Evolutionary conservation across 768 basidiomycete genomes (phyloP), one percentile per base, ranked within the genome.

Genomic region (Termitomyces eurrhizus): DNA sequence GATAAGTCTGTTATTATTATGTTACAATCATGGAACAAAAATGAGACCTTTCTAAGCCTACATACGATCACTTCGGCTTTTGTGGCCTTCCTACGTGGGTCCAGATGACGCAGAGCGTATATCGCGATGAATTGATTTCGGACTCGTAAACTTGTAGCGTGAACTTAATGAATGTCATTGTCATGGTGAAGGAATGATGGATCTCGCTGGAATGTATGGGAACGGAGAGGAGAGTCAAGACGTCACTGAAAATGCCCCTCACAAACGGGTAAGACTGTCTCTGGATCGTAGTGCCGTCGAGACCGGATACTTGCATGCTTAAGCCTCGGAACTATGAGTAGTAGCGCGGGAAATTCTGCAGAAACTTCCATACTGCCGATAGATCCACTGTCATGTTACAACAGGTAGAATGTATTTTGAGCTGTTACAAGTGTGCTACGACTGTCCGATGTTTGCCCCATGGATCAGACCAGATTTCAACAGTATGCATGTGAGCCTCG

Each of bases 391-490:
- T 53, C 41, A 54, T 54, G 52, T 53, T 53, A 16, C 36, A 26
- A 8, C 36, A 54, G 21, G 37, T 54, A 9, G 4, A 36, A 29
- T 60, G 52, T 55, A 33, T 21, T 53, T 32, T 41, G 42, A 45
- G 32, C 18, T 24, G 72, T 78, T 71, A 78, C 66, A 72, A 72
- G 68, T 69, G 78, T 26, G 78, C 88, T 62, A 90, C 70, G 16
- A 95, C 87, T 52, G 88, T 85, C 63, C 93, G 83, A 60, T 87
- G 80, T 64, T 82, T 83, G 51, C 83, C 85, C 87, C 87, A 95
- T 62, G 87, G 89, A 73, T 95, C 94, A 61, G 72, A 70, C 93
- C 92, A 95, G 41, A 91, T 80, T 67, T 89, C 82, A 5, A 84
- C 80, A 39, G 72, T 67, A 62, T 65, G 67, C 50, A 91, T 69